Evolutionary conservation across 1,284 basidiomycete genomes (phyloP).

Genomic region (Lentinula novae-zelandiae): DNA sequence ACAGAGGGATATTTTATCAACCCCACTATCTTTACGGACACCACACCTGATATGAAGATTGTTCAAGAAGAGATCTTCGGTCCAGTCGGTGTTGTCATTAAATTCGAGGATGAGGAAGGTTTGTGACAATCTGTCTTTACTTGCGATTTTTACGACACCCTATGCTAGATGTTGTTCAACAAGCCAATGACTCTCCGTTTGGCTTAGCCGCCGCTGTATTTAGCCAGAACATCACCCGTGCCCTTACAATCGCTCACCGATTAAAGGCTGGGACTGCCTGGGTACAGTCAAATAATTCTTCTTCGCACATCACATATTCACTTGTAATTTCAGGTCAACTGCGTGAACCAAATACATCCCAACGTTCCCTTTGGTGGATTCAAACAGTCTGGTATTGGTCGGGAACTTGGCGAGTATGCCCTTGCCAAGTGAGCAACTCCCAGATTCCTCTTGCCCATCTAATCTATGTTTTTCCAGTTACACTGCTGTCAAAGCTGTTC

Average conservation of each 20-base stretch:
- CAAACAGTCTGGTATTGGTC: slow-evolving; percentile 75
- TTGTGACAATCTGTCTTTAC: not conserved
- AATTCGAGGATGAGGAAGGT: slow-evolving; percentile 63
- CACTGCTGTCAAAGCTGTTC: slow-evolving; percentile 72
- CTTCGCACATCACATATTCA: not conserved
- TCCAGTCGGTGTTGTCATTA: slow-evolving; percentile 72
- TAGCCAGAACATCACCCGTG: slow-evolving; percentile 65
- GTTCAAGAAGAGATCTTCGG: slow-evolving; percentile 90
- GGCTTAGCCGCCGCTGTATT: slow-evolving; percentile 82
- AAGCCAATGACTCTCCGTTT: slow-evolving; percentile 83
- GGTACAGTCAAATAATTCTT: slow-evolving; percentile 24
- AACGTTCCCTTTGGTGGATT: slow-evolving; percentile 75
- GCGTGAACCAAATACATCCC: slow-evolving; percentile 54
- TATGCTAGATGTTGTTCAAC: slow-evolving; percentile 52
- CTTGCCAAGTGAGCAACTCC: slow-evolving; percentile 40
- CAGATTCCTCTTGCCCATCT: no score
- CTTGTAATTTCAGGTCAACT: slow-evolving; percentile 53
- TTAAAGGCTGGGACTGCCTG: slow-evolving; percentile 76
- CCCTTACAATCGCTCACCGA: slow-evolving; percentile 61
- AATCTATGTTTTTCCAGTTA: slow-evolving; percentile 43
- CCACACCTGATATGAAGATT: slow-evolving; percentile 78
- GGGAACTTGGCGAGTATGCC: slow-evolving; percentile 77
- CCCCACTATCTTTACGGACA: slow-evolving; percentile 84
- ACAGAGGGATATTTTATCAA: slow-evolving; percentile 68
- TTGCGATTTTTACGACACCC: slow-evolving; percentile 4